phyloP scores from a whole-genome alignment of 345 rosid genomes.

The Linum trigynum region DNA sequence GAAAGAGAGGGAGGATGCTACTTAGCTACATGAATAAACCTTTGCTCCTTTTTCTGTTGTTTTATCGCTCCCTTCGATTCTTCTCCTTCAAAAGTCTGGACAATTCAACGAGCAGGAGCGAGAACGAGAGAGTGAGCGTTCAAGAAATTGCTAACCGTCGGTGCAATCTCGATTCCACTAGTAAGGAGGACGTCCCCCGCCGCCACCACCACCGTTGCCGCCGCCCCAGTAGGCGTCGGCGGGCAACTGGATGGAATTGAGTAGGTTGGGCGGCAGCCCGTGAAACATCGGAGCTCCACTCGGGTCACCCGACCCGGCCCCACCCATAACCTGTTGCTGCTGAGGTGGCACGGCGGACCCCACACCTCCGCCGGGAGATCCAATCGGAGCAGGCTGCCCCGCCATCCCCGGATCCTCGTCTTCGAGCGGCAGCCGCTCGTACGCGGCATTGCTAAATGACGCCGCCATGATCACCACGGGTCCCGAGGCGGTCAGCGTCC shows the following conservation, averaged over 20 bases:
- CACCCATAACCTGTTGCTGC: constrained; percentile 12
- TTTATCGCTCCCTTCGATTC: too few relatives aligned
- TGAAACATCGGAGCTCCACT: constrained; percentile 40
- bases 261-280: constrained; percentile 71
- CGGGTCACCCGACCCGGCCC: constrained; percentile 31
- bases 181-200: constrained; percentile 44
- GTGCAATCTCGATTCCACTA: background rate
- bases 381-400: constrained; percentile 31
- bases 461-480: constrained; percentile 94
- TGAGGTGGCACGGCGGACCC: constrained; percentile 9
- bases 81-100: too few relatives aligned
- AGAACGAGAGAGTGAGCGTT: background rate
- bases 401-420: constrained; percentile 38
- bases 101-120: background rate
- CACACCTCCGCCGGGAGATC: constrained; percentile 20
- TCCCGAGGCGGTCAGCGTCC: constrained; percentile 72
- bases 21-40: too few relatives aligned
- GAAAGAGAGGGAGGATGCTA: background rate
- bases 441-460: constrained; percentile 97
- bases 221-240: constrained; percentile 65
- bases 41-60: too few relatives aligned
- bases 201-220: constrained; percentile 9
- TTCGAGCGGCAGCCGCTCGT: constrained; percentile 72
- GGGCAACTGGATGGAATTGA: constrained; percentile 65
- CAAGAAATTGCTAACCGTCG: background rate